Base-by-base conservation (phyloP, 1,284 basidiomycete species). In the Ceratobasidium sp. region DNA sequence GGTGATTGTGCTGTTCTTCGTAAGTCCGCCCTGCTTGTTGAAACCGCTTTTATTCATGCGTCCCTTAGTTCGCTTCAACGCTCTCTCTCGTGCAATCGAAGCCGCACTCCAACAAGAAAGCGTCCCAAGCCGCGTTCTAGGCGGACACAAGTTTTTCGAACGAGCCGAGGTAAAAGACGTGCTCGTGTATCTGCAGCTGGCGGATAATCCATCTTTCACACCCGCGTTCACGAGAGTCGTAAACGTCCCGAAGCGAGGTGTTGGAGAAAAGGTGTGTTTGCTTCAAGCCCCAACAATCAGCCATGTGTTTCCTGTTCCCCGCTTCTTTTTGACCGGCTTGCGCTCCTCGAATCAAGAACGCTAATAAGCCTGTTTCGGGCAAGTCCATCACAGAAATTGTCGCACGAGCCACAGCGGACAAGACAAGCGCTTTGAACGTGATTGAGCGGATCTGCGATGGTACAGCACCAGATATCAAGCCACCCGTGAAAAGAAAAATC, bases 141-240 rank as follows among this genome's bases (percentile, higher is more conserved):
- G 90, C 16, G 94, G 94, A 0, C 89, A 92, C 81, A 93, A 91
- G 81, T 96, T 96, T 86, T 96, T 96, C 79, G 93, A 96, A 76
- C 89, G 94, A 8, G 81, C 88, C 77, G 93, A 94, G 87, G 88
- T 98, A 80, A 96, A 95, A 83, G 94, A 96, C 80, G 78, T 96
- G 27, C 83, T 97, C n/a, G 91, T 92, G 0, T 97, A 97, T 81
- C 83, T 96, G 0, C 94, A 95, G 79, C 84, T 97, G 1, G 86
- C 92, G 1, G 94, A 96, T 78, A 97, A 97, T 80, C 90, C 93
- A 0, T 83, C 86, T 14, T 96, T 92, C 79, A 85, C 85, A 5
- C 93, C 90, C 6, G 94, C 94, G 0, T 92, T 96, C 77, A 80
- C 85, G n/a, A 88, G 95, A 22, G 88, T 91, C 0, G 85, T 95